phyloP scores from a whole-genome alignment of 2,329 filamentous ascomycete genomes.

The Hypoxylon sp. region DNA sequence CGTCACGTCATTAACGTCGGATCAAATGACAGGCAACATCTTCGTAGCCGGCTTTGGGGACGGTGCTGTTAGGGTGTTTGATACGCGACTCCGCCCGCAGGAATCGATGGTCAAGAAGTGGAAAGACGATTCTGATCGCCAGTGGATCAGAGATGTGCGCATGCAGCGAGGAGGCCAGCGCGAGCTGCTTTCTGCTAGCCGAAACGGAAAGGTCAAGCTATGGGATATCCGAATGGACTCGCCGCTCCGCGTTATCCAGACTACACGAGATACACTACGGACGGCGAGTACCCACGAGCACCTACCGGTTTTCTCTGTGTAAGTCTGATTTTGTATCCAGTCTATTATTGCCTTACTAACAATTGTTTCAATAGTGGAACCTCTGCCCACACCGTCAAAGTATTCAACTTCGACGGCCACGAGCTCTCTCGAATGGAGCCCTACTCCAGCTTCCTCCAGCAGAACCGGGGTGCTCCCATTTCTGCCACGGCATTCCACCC shows the following conservation, averaged over 20 bases:
- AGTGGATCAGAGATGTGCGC: constrained; percentile 96
- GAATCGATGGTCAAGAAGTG: constrained; percentile 96
- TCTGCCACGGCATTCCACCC: constrained; percentile 94
- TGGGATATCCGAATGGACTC: constrained; percentile 95
- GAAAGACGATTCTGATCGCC: constrained; percentile 86
- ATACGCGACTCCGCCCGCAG: constrained; percentile 84
- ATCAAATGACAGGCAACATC: constrained; percentile 96
- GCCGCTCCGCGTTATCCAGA: constrained; percentile 78
- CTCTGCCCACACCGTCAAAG: constrained; percentile 86
- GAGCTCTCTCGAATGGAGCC: constrained; percentile 88
- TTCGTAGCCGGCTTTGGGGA: constrained; percentile 98
- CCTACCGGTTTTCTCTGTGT: constrained; percentile 93
- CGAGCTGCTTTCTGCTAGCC: constrained; percentile 89
- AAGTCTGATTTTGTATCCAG: constrained; percentile 58
- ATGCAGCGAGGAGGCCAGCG: constrained; percentile 95
- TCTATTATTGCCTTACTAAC: constrained; percentile 45
- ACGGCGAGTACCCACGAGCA: constrained; percentile 96
- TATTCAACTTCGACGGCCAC: constrained; percentile 88
- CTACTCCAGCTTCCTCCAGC: constrained; percentile 87
- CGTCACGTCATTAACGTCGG: constrained; percentile 94
- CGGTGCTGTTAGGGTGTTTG: constrained; percentile 92
- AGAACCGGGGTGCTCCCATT: constrained; percentile 84
- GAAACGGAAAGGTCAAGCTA: constrained; percentile 91
- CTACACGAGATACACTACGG: constrained; percentile 81
- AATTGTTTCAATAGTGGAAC: constrained; percentile 74